phyloP scores from a whole-genome alignment of 2,329 filamentous ascomycete genomes.

The Venturia oleaginea region DNA sequence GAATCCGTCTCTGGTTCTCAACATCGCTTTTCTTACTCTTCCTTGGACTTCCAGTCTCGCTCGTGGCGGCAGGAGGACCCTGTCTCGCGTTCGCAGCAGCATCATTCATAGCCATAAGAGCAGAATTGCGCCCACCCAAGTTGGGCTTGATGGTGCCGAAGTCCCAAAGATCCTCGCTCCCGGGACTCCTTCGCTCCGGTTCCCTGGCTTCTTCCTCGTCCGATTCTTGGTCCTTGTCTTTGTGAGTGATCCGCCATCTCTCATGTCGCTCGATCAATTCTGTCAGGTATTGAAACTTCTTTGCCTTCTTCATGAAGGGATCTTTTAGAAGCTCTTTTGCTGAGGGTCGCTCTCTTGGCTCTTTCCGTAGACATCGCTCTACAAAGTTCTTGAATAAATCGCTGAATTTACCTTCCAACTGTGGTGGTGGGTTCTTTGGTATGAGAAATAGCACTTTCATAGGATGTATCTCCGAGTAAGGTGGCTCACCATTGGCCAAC shows the following conservation, averaged over 20 bases:
- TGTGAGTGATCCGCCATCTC: conserved; percentile 74
- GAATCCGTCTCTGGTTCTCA: conserved; percentile 13
- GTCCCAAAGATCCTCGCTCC: conserved; percentile 90
- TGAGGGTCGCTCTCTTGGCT: conserved; percentile 79
- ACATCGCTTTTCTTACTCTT: conserved; percentile 11
- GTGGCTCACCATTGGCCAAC: conserved; percentile 82
- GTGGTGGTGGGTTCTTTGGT: conserved; percentile 83
- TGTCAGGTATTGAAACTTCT: conserved; percentile 92
- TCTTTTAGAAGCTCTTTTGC: conserved; percentile 83
- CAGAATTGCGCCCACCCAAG: conserved; percentile 44
- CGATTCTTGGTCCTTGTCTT: conserved; percentile 55
- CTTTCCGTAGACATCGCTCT: conserved; percentile 67
- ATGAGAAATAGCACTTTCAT: conserved; percentile 98
- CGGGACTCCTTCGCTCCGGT: conserved; percentile 33
- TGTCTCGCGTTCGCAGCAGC: conserved; percentile 66
- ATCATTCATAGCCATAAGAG: conserved; percentile 67
- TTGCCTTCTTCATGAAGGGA: conserved; percentile 81
- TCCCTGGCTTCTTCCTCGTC: conserved; percentile 34
- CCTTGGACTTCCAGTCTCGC: conserved; percentile 11
- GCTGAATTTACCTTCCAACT: conserved; percentile 47
- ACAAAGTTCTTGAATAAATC: conserved; percentile 43
- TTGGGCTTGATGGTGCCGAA: conserved; percentile 89
- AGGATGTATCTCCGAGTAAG: conserved; percentile 91
- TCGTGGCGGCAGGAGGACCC: conserved; percentile 5
- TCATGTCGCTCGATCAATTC: conserved; percentile 88